Evolutionary conservation across 768 basidiomycete species (phyloP).

Genomic region (Rhizopogon vesiculosus): DNA sequence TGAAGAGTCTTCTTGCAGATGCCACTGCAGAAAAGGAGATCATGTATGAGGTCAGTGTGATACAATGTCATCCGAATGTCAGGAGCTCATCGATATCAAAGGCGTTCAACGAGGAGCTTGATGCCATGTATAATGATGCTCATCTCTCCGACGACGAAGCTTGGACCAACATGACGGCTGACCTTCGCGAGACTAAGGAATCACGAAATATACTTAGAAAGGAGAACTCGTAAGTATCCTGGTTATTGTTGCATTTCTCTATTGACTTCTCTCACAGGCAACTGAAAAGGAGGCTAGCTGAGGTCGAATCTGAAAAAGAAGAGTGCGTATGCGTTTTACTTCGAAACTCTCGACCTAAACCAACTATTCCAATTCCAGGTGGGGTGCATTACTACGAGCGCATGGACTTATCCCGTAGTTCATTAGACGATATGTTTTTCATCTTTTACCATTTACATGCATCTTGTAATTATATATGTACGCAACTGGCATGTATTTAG

Average conservation of each 20-base stretch:
- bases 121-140: constrained; percentile 84
- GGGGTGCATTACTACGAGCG: constrained; percentile 54
- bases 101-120: constrained; percentile 94
- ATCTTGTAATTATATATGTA: constrained; percentile 1
- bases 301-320: constrained; percentile 71
- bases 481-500: not conserved
- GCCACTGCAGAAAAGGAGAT: constrained; percentile 86
- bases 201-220: constrained; percentile 64
- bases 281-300: constrained; percentile 64
- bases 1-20: constrained; percentile 74
- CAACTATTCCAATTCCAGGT: constrained; percentile 37
- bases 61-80: not conserved
- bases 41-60: constrained; percentile 74
- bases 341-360: constrained; percentile 1
- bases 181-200: constrained; percentile 73
- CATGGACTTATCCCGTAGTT: constrained; percentile 40
- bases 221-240: constrained; percentile 71
- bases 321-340: constrained; percentile 49
- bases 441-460: not conserved
- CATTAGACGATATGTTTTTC: not conserved
- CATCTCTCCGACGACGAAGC: constrained; percentile 81
- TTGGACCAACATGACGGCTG: constrained; percentile 70
- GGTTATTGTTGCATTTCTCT: not conserved
- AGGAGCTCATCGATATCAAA: constrained; percentile 24
- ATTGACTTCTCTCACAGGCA: constrained; percentile 36